Evolutionary conservation across 805 yeast genomes (phyloP).

Genomic region (Hanseniaspora occidentalis): DNA sequence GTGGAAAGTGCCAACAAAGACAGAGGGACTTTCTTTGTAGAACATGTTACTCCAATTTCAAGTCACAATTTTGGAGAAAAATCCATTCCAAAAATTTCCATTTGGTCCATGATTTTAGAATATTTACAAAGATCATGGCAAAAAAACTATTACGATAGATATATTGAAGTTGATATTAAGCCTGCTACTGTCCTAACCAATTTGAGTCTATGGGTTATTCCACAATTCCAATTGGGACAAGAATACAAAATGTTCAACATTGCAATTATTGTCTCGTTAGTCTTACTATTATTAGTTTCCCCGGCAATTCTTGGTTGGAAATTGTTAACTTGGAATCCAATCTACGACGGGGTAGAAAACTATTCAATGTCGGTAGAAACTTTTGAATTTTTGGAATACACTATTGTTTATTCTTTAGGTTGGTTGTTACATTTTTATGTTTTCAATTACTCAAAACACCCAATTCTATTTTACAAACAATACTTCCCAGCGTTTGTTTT

Average conservation of each 20-base stretch:
- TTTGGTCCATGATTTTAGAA: slow-evolving; percentile 12
- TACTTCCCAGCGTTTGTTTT: not conserved
- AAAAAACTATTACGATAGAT: slow-evolving; percentile 7
- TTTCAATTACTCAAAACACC: not conserved
- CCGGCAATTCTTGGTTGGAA: not conserved
- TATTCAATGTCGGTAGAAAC: not conserved
- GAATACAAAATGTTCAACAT: too few species aligned
- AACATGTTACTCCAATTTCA: slow-evolving; percentile 33
- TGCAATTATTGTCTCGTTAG: not conserved
- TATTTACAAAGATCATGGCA: slow-evolving; percentile 7
- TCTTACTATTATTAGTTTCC: not conserved
- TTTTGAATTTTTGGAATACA: not conserved
- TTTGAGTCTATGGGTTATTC: not conserved
- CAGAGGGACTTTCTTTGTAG: slow-evolving; percentile 66
- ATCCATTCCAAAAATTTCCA: slow-evolving; percentile 11
- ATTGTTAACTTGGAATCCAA: slow-evolving; percentile 1
- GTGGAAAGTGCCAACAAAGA: slow-evolving; percentile 56
- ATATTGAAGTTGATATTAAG: slow-evolving; percentile 1
- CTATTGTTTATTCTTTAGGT: not conserved
- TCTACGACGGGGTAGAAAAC: not conserved
- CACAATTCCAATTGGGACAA: too few species aligned
- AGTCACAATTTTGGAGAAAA: slow-evolving; percentile 16
- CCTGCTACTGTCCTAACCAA: not conserved
- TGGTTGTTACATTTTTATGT: not conserved
- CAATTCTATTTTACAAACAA: not conserved